Conservation (phyloP, 768 basidiomycete species). For the Kwoniella botswanensis region DNA sequence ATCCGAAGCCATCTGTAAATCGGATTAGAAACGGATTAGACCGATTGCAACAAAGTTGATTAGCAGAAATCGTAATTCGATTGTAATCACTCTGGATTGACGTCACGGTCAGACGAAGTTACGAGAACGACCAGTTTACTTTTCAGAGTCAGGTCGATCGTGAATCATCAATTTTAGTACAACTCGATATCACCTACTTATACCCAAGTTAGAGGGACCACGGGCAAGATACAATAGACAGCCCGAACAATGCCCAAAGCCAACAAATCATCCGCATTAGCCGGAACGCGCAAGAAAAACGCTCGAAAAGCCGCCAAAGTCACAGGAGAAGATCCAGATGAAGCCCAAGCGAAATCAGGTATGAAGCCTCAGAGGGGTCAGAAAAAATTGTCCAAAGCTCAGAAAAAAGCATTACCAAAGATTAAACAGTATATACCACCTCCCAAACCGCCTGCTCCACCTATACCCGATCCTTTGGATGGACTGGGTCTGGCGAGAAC, state of each 20-base stretch:
- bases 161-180: neutral
- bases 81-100: neutral
- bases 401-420: constrained; percentile 67
- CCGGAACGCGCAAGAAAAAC: constrained; percentile 91
- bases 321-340: constrained; percentile 36
- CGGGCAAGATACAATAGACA: neutral
- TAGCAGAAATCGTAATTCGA: neutral
- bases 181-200: neutral
- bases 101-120: neutral
- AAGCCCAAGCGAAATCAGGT: constrained; percentile 36
- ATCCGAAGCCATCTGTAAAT: neutral
- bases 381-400: constrained; percentile 64
- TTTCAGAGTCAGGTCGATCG: neutral
- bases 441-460: constrained; percentile 63
- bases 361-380: constrained; percentile 60
- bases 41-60: neutral
- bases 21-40: neutral
- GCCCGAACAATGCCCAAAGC: constrained; percentile 36
- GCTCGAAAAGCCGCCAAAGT: constrained; percentile 69
- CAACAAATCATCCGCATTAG: constrained; percentile 76
- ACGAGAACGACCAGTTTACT: neutral
- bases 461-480: constrained; percentile 80
- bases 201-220: neutral
- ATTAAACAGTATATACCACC: constrained; percentile 88
- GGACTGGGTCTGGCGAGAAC: constrained; percentile 74